Evolutionary conservation across 805 yeast species (phyloP).

Genomic region (Wickerhamomyces xylosicus): DNA sequence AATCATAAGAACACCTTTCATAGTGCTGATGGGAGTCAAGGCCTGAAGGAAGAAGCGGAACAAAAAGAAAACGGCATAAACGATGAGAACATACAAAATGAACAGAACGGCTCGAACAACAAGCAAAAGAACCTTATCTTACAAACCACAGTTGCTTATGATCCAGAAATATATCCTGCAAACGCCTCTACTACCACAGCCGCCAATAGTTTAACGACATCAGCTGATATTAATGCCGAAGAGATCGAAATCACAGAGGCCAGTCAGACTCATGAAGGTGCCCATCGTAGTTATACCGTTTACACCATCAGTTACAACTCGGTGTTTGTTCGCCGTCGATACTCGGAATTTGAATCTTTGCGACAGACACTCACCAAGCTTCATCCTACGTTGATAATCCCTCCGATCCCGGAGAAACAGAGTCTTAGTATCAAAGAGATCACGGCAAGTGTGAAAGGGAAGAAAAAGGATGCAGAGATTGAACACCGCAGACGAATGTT

Average conservation of each 20-base stretch:
- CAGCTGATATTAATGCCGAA: too few relatives aligned
- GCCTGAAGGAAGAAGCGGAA: constrained; percentile 7
- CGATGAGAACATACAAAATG: not conserved
- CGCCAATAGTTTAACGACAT: too few relatives aligned
- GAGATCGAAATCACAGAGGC: constrained; percentile 60
- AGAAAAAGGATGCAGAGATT: constrained; percentile 35
- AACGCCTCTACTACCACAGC: too few relatives aligned
- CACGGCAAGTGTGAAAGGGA: constrained; percentile 30
- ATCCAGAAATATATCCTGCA: constrained; percentile 18
- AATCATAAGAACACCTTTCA: too few relatives aligned
- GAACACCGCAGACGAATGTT: constrained; percentile 74
- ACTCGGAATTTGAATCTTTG: constrained; percentile 85
- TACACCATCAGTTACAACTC: constrained; percentile 67
- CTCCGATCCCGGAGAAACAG: constrained; percentile 90
- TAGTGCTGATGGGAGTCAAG: not conserved
- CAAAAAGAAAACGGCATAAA: not conserved
- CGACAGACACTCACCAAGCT: constrained; percentile 60
- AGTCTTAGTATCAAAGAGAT: constrained; percentile 24
- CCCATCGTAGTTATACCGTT: constrained; percentile 65
- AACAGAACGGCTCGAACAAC: not conserved
- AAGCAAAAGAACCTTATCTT: not conserved
- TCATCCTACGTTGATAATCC: constrained; percentile 75
- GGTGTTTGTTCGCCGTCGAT: constrained; percentile 65
- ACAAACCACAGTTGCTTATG: not conserved
- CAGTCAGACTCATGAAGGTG: constrained; percentile 75